Base-by-base conservation (phyloP, 1,139 yeast species). In the Lodderomyces elongisporus region DNA sequence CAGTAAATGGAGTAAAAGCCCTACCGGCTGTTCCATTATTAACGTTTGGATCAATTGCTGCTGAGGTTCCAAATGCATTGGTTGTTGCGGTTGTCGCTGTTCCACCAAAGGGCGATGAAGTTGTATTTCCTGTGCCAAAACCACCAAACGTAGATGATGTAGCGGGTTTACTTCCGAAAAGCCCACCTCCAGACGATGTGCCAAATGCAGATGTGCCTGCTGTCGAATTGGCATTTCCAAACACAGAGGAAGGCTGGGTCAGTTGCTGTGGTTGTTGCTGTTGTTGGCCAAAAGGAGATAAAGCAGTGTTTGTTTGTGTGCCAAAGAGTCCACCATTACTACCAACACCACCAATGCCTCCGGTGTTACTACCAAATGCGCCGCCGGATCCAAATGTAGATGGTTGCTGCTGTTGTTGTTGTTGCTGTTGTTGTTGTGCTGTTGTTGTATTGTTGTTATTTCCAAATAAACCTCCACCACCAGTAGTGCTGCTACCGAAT, bases 11-110 rank as follows among this genome's bases (percentile, higher is more conserved):
- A 24, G 77, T 66, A 49, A 76, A 82, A 3, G 95, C 87, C 47
- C 75, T 77, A 33, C 73, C 60, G 0, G 80, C 77, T 2, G 96
- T 85, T 22, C 96, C 96, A 44, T 77, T 78, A 47, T 70, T 71
- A 27, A 52, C 55, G 34, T 51, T 56, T 14, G 70, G 60, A 33
- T 56, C 66, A 27, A 62, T 49, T 8, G 63, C 62, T 2, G 26
- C 9, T 7, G 14, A 10, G 5, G 43, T 47, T 4, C 56, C 55
- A 36, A 48, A 48, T 13, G 55, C 50, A 25, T 44, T 39, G 10
- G 59, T 49, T 38, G 39, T 37, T 9, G 58, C 48, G 37, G 41
- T 37, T 30, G 33, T 27, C n/a, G n/a, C n/a, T n/a, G n/a, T n/a
- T 18, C 40, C 41, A 5, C 59, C 59, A 43, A 58, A 56, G 2